phyloP scores from a whole-genome alignment of 768 basidiomycete species.

The Austroboletus festivus region DNA sequence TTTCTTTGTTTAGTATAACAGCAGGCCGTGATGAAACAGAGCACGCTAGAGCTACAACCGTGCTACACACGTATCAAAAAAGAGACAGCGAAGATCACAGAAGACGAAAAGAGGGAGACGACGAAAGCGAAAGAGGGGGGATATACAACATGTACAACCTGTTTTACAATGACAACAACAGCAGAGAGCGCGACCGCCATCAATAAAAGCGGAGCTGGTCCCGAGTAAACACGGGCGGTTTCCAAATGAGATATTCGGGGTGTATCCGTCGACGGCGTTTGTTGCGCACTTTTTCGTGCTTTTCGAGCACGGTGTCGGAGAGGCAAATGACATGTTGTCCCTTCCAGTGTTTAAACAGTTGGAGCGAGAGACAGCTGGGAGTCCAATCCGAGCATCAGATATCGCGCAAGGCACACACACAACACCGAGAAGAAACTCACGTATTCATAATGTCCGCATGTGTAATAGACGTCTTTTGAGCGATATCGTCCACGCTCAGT shows the following conservation, averaged over 20 bases:
- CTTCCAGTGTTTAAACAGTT: conserved; percentile 95
- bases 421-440: conserved; percentile 48
- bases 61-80: conserved; percentile 4
- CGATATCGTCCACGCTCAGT: conserved; percentile 94
- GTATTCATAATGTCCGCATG: conserved; percentile 98
- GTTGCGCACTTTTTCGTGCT: conserved; percentile 77
- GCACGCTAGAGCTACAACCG: conserved; percentile 27
- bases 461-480: conserved; percentile 91
- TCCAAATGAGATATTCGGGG: conserved; percentile 83
- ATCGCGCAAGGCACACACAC: not conserved
- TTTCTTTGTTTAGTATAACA: conserved; percentile 6
- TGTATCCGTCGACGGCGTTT: conserved; percentile 81
- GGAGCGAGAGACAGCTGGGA: conserved; percentile 83
- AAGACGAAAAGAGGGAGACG: not conserved
- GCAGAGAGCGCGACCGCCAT: conserved; percentile 4
- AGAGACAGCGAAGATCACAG: not conserved
- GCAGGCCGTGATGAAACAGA: conserved; percentile 10
- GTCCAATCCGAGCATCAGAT: conserved; percentile 15
- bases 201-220: conserved; percentile 76
- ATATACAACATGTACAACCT: too few relatives aligned
- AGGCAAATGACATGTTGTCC: conserved; percentile 92
- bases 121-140: too few relatives aligned
- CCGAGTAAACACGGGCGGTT: conserved; percentile 89
- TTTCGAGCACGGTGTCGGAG: conserved; percentile 86
- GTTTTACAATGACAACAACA: too few relatives aligned